Base-by-base conservation (phyloP, 768 basidiomycete genomes). In the Lyophyllum atratum region DNA sequence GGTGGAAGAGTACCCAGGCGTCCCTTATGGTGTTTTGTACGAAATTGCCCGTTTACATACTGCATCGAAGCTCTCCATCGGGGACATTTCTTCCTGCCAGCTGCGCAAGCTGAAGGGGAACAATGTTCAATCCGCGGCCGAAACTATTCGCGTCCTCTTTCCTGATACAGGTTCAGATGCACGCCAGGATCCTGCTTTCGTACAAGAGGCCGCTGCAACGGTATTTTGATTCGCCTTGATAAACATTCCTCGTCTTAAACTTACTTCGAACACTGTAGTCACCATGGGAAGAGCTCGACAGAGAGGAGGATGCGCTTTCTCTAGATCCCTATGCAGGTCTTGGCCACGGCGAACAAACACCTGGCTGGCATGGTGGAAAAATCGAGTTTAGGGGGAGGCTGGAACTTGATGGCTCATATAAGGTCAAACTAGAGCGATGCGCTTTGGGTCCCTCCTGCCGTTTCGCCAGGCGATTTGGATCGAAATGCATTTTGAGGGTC, bases 221-320 rank as follows among this genome's bases (percentile, higher is more conserved):
- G 76, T 74, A 55, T 28, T 3, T 58, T 58, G 10, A 25, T 42
- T 43, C 34, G 17, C 34, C 2, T 37, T 58, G 12, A 39, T 40
- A 1, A 11, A 49, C 15, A 14, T 43, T 44, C 40, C 22, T 39
- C 25, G 10, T 44, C 50, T n/a, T 29, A 33, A 51, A 52, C 48
- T 19, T 37, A 43, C 14, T 34, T 19, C 56, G 47, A 11, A 4
- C 7, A 26, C 11, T 46, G 26, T 54, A 90, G 87, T 74, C 76
- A 12, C 85, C 86, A 0, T 90, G 86, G 86, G 64, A 65, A 42
- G 85, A 89, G 64, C 70, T 89, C 3, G 86, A 89, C 60, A 68
- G 61, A 4, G 88, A 90, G 63, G 78, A 82, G 33, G 60, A 66
- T 1, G 70, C 71, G 5, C 68, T 85, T 5, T 22, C 24, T 0